These are phyloP conservation scores for Diaporthe sp. DNA, from an alignment of 2,329 filamentous ascomycete species.

Conservation along the genomic window DNA sequence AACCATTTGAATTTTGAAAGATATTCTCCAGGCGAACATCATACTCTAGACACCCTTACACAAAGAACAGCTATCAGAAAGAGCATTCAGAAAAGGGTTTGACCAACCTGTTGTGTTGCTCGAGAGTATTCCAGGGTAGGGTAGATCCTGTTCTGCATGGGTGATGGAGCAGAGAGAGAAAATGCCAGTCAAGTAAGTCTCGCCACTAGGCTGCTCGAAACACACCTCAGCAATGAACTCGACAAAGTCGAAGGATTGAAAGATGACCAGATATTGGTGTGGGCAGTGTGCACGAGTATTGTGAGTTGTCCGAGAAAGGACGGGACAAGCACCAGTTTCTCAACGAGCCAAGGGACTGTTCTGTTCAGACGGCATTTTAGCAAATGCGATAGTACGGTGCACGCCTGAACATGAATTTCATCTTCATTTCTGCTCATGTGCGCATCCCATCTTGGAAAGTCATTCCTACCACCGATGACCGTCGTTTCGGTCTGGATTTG, in stretches of 20 bases:
- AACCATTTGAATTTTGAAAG: neutral
- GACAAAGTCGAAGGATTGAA: neutral
- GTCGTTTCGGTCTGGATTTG: neutral
- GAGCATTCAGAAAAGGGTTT: too few species aligned
- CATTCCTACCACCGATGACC: neutral
- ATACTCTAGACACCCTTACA: neutral
- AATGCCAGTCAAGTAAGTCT: too few species aligned
- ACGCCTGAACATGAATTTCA: neutral
- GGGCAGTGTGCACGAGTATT: too few species aligned
- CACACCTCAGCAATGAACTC: neutral
- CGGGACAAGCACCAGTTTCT: too few species aligned
- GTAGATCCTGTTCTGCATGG: neutral
- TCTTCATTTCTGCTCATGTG: neutral
- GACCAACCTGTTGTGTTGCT: too few species aligned
- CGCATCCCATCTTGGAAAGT: neutral
- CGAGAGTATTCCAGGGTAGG: neutral
- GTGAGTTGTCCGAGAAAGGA: too few species aligned
- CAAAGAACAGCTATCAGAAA: too few species aligned
- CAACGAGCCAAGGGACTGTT: too few species aligned
- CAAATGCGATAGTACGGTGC: neutral
- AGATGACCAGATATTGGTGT: neutral
- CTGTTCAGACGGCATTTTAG: too few species aligned
- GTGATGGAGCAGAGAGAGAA: too few species aligned
- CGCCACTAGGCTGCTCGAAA: too few species aligned
- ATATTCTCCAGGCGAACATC: neutral